phyloP scores from a whole-genome alignment of 2,329 filamentous ascomycete species.

The Aspergillus novofumigatus region DNA sequence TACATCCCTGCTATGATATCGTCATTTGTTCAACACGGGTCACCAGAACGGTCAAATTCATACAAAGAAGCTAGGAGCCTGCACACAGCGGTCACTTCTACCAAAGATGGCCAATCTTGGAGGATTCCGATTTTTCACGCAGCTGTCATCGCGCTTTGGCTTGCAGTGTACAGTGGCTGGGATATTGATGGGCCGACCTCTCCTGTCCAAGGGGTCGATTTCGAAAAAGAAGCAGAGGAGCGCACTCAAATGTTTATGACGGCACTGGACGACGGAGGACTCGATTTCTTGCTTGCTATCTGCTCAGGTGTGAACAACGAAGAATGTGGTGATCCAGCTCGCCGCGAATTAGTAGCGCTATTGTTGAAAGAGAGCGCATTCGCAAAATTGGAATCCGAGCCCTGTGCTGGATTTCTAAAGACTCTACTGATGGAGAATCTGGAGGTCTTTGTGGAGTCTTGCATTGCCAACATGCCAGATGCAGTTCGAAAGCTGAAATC shows the following conservation, averaged over 20 bases:
- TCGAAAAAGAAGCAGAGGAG: conserved; percentile 63
- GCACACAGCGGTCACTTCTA: conserved; percentile 63
- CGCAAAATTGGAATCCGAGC: conserved; percentile 62
- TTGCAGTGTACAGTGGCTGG: conserved; percentile 87
- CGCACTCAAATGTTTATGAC: conserved; percentile 70
- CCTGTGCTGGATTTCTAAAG: conserved; percentile 70
- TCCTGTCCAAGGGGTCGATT: conserved; percentile 58
- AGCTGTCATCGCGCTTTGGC: conserved; percentile 77
- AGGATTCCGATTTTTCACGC: conserved; percentile 71
- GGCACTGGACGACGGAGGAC: conserved; percentile 78
- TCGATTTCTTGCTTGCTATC: conserved; percentile 85
- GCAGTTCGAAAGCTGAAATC: conserved; percentile 78
- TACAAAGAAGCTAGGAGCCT: conserved; percentile 67
- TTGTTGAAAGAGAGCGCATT: conserved; percentile 74
- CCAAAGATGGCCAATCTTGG: conserved; percentile 67
- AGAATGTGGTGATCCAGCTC: conserved; percentile 84
- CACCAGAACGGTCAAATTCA: conserved; percentile 65
- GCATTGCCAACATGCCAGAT: conserved; percentile 93
- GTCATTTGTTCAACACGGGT: conserved; percentile 73
- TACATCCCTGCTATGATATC: conserved; percentile 75
- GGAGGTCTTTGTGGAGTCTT: conserved; percentile 83
- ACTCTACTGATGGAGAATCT: conserved; percentile 71
- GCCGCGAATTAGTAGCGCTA: conserved; percentile 75
- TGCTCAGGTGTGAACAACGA: conserved; percentile 75
- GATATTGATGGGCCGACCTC: conserved; percentile 68